A percentile compares a stretch with the other conserved stretches of the same genome.
Evolutionary conservation across 441 rosid genomes (phyloP).

Genomic region (Gossypium gossypioides): DNA sequence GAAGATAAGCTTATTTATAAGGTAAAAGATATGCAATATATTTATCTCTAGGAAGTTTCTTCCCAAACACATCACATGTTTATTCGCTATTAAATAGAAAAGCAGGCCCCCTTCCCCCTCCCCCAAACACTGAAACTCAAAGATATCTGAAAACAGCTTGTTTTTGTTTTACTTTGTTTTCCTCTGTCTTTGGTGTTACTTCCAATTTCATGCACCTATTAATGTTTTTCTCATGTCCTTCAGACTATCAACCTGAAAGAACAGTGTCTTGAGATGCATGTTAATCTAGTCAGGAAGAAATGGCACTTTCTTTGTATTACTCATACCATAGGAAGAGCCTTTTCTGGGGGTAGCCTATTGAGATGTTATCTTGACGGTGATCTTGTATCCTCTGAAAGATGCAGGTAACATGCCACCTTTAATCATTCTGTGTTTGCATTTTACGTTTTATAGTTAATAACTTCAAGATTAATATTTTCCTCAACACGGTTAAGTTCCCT

Average conservation of each 20-base stretch:
- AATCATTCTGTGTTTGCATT: background rate
- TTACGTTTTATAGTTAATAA: constrained; percentile 1
- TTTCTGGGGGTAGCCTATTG: constrained; percentile 91
- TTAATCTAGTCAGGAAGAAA: constrained; percentile 59
- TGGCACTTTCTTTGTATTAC: constrained; percentile 96
- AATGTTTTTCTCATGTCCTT: constrained; percentile 21
- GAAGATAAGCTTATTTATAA: constrained; percentile 66
- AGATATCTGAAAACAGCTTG: background rate
- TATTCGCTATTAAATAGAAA: background rate
- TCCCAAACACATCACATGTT: background rate
- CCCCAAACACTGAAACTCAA: background rate
- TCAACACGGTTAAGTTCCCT: background rate
- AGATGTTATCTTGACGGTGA: constrained; percentile 83
- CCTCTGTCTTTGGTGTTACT: constrained; percentile 4
- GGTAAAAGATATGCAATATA: constrained; percentile 33
- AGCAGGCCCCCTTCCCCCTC: background rate
- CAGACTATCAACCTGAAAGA: constrained; percentile 77
- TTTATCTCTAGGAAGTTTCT: constrained; percentile 11
- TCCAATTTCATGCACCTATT: constrained; percentile 13
- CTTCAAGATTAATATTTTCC: constrained; percentile 1
- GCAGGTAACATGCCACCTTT: constrained; percentile 53
- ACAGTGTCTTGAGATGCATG: constrained; percentile 56
- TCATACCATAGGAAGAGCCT: constrained; percentile 89
- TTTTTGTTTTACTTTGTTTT: background rate
- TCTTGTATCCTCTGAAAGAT: constrained; percentile 90